phyloP scores from a whole-genome alignment of 257 asterid species.

The Prunella vulgaris region DNA sequence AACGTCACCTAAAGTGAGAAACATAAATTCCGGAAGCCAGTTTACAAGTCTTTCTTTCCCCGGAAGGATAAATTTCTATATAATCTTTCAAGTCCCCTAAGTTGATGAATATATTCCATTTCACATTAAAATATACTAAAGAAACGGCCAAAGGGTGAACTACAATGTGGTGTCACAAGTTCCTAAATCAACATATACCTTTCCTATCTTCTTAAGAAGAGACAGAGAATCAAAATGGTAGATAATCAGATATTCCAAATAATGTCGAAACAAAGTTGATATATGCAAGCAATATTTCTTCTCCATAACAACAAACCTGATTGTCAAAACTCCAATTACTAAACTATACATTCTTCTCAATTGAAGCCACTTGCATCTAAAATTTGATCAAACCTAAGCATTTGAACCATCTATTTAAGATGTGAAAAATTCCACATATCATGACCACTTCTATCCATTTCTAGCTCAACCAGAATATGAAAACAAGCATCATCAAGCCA shows the following conservation, averaged over 20 bases:
- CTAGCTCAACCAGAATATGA: background rate
- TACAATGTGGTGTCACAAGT: too few relatives aligned
- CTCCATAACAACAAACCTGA: too few relatives aligned
- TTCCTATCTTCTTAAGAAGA: too few relatives aligned
- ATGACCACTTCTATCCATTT: background rate
- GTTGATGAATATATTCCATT: background rate
- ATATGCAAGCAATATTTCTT: too few relatives aligned
- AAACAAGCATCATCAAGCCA: background rate
- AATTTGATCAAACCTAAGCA: constrained; percentile 4
- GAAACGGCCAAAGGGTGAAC: too few relatives aligned
- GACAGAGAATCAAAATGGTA: too few relatives aligned
- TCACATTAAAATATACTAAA: background rate
- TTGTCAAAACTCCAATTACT: background rate
- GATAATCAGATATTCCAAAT: too few relatives aligned
- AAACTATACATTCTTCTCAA: background rate
- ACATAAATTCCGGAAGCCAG: background rate
- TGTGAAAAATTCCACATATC: constrained; percentile 1
- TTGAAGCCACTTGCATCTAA: background rate
- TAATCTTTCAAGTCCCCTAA: background rate
- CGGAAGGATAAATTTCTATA: too few relatives aligned
- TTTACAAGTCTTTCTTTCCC: background rate
- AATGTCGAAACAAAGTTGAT: too few relatives aligned
- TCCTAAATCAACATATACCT: too few relatives aligned
- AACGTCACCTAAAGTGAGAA: too few relatives aligned
- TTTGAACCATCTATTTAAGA: too few relatives aligned